Percentiles rank a stretch among this genome's conserved stretches.
phyloP scores from a whole-genome alignment of 176 grass and related monocot genomes.

The Oryza australiensis region DNA sequence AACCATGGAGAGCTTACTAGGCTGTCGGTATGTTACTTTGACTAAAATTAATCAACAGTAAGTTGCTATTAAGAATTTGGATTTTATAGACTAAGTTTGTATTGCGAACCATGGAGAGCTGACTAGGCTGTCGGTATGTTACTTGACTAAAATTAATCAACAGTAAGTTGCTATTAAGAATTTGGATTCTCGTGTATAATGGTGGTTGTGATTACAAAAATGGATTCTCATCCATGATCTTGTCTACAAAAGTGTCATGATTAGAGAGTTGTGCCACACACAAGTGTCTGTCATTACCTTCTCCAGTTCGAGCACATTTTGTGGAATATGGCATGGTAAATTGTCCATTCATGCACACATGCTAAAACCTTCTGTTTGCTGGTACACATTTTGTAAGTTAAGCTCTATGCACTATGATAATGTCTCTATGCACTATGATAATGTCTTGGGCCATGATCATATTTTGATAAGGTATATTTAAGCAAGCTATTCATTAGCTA shows the following conservation, averaged over 20 bases:
- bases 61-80: conserved; percentile 20
- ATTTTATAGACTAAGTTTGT: too few species aligned
- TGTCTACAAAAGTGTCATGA: background rate
- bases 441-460: background rate
- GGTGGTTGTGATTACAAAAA: background rate
- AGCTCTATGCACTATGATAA: background rate
- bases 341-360: conserved; percentile 16
- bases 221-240: conserved; percentile 5
- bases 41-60: conserved; percentile 12
- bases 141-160: conserved; percentile 22
- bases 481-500: background rate
- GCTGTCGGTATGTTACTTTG: conserved; percentile 74
- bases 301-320: conserved; percentile 18
- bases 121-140: conserved; percentile 87
- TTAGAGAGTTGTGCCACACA: conserved; percentile 15
- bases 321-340: background rate
- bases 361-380: conserved; percentile 24
- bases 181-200: conserved; percentile 12
- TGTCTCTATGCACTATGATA: background rate
- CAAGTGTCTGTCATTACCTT: background rate
- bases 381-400: background rate
- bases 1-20: conserved; percentile 99
- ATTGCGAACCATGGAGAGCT: conserved; percentile 99
- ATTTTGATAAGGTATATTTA: background rate
- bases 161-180: conserved; percentile 23